Evolutionary conservation across 352 stramenopile species (phyloP), one percentile per base, ranked within the genome.

Genomic region (Globisporangium cylindrosporum): DNA sequence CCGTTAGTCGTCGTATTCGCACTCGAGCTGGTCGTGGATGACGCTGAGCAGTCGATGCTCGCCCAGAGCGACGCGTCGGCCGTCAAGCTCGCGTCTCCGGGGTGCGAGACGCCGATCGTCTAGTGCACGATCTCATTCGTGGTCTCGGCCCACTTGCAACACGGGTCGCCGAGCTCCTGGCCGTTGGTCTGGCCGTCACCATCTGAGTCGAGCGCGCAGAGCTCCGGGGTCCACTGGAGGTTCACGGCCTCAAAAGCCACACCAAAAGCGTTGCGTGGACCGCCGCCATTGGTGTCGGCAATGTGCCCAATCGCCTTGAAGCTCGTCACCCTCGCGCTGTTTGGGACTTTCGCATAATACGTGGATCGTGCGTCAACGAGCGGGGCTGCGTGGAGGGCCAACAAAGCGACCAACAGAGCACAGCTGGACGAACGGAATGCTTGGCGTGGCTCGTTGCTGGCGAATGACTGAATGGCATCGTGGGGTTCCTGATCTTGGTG

Each of bases 121-220:
- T 64, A 77, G 22, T 29, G 1, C 22, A 64, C 43, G 0, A 12
- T 34, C 1, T 18, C 18, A 18, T 64, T 46, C 41, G 41, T n/a
- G 1, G 25, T 29, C 10, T 24, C 36, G 24, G 38, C 36, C 36
- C 58, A 51, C 43, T 20, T 8, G 57, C 81, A 90, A 64, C 73
- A 71, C 20, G 80, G 81, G 55, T 90, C 81, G 12, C 79, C 81
- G 14, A 90, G 73, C 64, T 90, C 81, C 56, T 86, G 62, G 18
- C 81, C 81, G 67, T 90, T 89, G 24, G 75, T 88, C 29, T 73
- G 64, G 10, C 80, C 80, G 61, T 90, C 81, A 41, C 73, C 62
- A n/a, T 78, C 73, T 27, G 73, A 76, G 66, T 81, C 76, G 7
- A 54, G 34, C 27, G 70, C 36, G 55, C 77, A 84, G 55, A 58